These are phyloP conservation scores for Aspergillus proliferans DNA, from an alignment of 2,329 filamentous ascomycete genomes.

Conservation along the genomic window DNA sequence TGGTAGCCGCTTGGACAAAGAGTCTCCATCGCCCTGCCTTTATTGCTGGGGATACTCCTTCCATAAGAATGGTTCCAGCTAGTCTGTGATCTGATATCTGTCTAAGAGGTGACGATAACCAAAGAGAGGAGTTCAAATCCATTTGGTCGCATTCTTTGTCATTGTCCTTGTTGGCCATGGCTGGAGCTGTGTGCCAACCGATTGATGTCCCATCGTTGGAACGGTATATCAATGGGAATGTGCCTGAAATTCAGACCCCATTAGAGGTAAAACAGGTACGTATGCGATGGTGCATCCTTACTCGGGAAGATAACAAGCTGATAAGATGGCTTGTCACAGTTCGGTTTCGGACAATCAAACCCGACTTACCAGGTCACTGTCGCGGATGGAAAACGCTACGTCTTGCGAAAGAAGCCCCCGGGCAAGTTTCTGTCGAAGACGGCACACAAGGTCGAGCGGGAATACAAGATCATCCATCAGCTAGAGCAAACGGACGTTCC, in stretches of 20 bases:
- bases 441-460: conserved; percentile 92
- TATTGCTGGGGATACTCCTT: too few relatives aligned
- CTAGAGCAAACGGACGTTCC: conserved; percentile 74
- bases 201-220: conserved; percentile 78
- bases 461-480: conserved; percentile 84
- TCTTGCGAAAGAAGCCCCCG: conserved; percentile 97
- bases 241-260: conserved; percentile 77
- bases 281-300: too few relatives aligned
- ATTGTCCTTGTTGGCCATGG: too few relatives aligned
- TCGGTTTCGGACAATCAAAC: conserved; percentile 95
- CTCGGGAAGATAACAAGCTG: background rate
- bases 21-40: too few relatives aligned
- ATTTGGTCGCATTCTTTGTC: too few relatives aligned
- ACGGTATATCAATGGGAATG: conserved; percentile 67
- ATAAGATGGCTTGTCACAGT: conserved; percentile 50
- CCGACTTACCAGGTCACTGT: conserved; percentile 92
- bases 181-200: conserved; percentile 79
- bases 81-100: too few relatives aligned
- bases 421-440: conserved; percentile 87
- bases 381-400: conserved; percentile 63
- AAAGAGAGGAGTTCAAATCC: too few relatives aligned
- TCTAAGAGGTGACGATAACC: too few relatives aligned
- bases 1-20: too few relatives aligned
- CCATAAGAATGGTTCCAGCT: too few relatives aligned
- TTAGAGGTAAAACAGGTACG: conserved; percentile 81